phyloP scores from a whole-genome alignment of 2,329 filamentous ascomycete species.

The Nothophoma quercina region DNA sequence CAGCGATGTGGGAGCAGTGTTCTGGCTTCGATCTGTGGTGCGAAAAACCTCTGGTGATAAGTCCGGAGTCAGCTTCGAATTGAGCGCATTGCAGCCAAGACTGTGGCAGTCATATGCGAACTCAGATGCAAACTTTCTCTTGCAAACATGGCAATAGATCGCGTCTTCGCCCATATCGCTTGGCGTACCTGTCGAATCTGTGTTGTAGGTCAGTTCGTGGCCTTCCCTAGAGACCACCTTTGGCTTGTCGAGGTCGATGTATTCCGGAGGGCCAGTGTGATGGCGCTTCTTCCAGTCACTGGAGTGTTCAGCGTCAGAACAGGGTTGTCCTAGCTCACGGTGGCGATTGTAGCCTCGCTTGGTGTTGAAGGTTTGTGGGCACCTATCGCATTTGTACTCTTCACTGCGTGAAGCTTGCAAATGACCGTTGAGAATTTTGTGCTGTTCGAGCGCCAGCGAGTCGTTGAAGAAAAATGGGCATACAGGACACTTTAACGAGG shows the following conservation, averaged over 20 bases:
- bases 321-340: conserved; percentile 21
- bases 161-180: conserved; percentile 13
- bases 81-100: conserved; percentile 27
- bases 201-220: conserved; percentile 3
- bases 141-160: conserved; percentile 29
- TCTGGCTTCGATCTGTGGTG: neutral
- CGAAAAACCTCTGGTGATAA: neutral
- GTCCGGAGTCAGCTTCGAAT: neutral
- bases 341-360: conserved; percentile 18
- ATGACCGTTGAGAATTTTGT: conserved; percentile 25
- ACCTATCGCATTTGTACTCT: conserved; percentile 20
- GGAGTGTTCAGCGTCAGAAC: conserved; percentile 22
- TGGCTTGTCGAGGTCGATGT: conserved; percentile 23
- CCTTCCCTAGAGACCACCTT: neutral
- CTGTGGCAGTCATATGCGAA: conserved; percentile 27
- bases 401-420: neutral
- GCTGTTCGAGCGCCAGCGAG: conserved; percentile 29
- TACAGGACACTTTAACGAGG: conserved; percentile 10
- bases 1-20: neutral
- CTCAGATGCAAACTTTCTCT: conserved; percentile 26
- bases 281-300: conserved; percentile 7
- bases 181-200: conserved; percentile 12
- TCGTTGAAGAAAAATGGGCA: conserved; percentile 30
- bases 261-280: neutral
- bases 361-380: conserved; percentile 17